These are phyloP conservation scores for Daldinia childiae DNA, from an alignment of 495 filamentous ascomycete genomes.

Conservation along the genomic window DNA sequence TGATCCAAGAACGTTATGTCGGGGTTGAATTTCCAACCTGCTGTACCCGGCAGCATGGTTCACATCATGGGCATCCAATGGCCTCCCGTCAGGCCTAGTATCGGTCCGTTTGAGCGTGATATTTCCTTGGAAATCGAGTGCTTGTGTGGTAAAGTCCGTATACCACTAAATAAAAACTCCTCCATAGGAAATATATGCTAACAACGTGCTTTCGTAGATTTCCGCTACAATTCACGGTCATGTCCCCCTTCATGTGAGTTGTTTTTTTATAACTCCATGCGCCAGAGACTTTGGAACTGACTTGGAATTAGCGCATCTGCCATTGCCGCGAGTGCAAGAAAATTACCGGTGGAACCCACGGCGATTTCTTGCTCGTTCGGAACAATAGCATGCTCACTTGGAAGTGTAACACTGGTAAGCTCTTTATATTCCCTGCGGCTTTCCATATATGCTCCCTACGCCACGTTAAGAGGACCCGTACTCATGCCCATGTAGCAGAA, in stretches of 20 bases:
- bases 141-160: constrained; percentile 25
- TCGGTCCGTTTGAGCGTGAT: background rate
- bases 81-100: background rate
- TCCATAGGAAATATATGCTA: background rate
- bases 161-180: background rate
- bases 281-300: constrained; percentile 1
- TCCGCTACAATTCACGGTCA: constrained; percentile 4
- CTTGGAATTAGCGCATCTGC: constrained; percentile 22
- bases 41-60: background rate
- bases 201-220: constrained; percentile 8
- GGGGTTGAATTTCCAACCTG: background rate
- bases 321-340: constrained; percentile 29
- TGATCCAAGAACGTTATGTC: background rate
- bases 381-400: background rate
- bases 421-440: background rate
- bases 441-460: background rate
- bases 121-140: constrained; percentile 14
- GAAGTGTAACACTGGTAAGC: constrained; percentile 2
- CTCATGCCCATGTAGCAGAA: background rate
- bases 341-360: constrained; percentile 22
- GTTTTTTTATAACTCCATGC: background rate
- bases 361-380: constrained; percentile 3
- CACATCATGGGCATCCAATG: background rate
- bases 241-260: constrained; percentile 14
- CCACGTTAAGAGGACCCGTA: background rate